A percentile compares a stretch with the other conserved stretches of the same genome.
These are phyloP conservation scores for Funneliformis caledonium DNA, from an alignment of 371 early-diverging fungal species.

Conservation along the genomic window DNA sequence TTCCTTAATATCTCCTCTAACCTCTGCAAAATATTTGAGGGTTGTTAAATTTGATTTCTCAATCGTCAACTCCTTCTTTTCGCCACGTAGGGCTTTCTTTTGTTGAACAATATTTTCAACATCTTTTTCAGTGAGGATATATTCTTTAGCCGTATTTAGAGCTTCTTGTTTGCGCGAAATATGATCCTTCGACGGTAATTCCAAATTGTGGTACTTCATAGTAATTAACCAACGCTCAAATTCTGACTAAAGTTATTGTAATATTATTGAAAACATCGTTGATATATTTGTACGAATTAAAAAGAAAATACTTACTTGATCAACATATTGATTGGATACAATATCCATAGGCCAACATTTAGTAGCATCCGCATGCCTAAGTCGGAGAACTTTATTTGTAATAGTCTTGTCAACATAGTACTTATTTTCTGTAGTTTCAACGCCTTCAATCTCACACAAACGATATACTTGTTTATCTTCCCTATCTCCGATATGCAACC, in stretches of 20 bases:
- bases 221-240: constrained; percentile 33
- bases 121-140: constrained; percentile 24
- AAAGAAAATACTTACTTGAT: neutral
- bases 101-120: constrained; percentile 18
- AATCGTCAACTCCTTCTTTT: neutral
- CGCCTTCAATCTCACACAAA: constrained; percentile 32
- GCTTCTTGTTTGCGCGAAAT: neutral
- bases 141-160: neutral
- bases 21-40: constrained; percentile 3
- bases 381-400: constrained; percentile 14
- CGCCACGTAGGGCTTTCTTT: constrained; percentile 31
- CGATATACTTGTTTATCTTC: constrained; percentile 36
- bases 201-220: neutral
- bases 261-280: neutral
- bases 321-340: constrained; percentile 20
- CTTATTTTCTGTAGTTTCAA: neutral
- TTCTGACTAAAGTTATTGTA: constrained; percentile 22
- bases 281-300: neutral
- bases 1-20: neutral
- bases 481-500: constrained; percentile 30
- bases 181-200: constrained; percentile 17
- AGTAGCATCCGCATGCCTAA: constrained; percentile 34
- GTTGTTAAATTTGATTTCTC: constrained; percentile 16
- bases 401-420: constrained; percentile 16
- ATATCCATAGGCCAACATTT: constrained; percentile 25